phyloP scores from a whole-genome alignment of 768 basidiomycete species.

The Russula compacta region DNA sequence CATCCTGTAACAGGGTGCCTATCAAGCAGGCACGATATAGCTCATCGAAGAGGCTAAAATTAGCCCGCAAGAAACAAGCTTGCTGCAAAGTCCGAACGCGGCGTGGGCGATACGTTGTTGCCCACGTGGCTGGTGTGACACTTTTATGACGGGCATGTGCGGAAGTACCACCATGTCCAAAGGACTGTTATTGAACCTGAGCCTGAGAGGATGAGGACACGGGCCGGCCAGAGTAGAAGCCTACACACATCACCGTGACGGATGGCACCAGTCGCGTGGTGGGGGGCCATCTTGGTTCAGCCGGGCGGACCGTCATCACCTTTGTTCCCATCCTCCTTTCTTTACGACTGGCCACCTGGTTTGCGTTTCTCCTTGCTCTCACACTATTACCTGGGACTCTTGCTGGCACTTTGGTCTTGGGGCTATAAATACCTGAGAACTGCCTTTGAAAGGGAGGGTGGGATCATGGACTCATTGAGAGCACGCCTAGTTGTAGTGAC shows the following conservation, averaged over 20 bases:
- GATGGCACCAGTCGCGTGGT: not conserved
- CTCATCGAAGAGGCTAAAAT: not conserved
- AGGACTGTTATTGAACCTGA: not conserved
- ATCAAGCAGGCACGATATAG: not conserved
- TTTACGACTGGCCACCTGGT: not conserved
- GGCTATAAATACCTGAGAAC: not conserved
- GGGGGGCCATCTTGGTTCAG: not conserved
- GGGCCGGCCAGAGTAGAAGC: not conserved
- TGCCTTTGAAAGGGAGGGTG: not conserved
- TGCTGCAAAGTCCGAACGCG: not conserved
- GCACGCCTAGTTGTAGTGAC: slow-evolving; percentile 4
- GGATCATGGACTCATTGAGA: not conserved
- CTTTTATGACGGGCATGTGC: not conserved
- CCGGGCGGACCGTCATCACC: slow-evolving; percentile 3
- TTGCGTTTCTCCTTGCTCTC: slow-evolving; percentile 4
- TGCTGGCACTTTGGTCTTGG: not conserved
- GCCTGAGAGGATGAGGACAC: not conserved
- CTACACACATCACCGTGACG: slow-evolving; percentile 11
- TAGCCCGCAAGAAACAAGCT: not conserved
- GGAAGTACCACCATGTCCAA: slow-evolving; percentile 4
- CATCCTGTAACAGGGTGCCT: no score
- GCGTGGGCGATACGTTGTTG: not conserved
- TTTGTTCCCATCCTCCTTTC: slow-evolving; percentile 11
- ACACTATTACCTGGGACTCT: not conserved
- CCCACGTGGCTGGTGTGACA: slow-evolving; percentile 1